These are phyloP conservation scores for Colletotrichum cuscutae DNA, from an alignment of 2,329 filamentous ascomycete genomes.

Conservation along the genomic window DNA sequence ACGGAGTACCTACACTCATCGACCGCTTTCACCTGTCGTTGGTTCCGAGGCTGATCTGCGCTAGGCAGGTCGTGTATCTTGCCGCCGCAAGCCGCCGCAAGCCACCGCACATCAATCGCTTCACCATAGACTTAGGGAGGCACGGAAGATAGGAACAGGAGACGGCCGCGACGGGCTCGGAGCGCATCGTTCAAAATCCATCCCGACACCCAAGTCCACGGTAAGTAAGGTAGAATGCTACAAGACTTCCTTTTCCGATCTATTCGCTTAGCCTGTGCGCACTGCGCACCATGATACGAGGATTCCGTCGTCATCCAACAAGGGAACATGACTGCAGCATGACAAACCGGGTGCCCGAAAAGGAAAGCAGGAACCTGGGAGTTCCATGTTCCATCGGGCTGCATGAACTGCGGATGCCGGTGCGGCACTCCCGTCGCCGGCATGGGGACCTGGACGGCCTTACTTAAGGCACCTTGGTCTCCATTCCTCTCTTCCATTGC, in stretches of 20 bases:
- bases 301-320: background rate
- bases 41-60: slow-evolving; percentile 26
- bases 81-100: slow-evolving; percentile 19
- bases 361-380: slow-evolving; percentile 8
- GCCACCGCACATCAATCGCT: slow-evolving; percentile 10
- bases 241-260: background rate
- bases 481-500: no score
- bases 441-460: background rate
- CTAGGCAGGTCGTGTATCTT: slow-evolving; percentile 17
- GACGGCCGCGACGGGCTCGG: background rate
- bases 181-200: background rate
- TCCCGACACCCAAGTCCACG: background rate
- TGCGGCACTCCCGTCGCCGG: background rate
- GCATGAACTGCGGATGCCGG: slow-evolving; percentile 7
- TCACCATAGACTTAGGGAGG: background rate
- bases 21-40: background rate
- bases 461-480: background rate
- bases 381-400: slow-evolving; percentile 15
- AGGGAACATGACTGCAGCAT: background rate
- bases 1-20: background rate
- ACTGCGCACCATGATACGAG: background rate
- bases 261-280: background rate
- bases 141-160: background rate
- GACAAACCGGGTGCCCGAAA: background rate
- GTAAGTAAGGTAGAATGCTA: background rate